Evolutionary conservation across 305 asterid species (phyloP).

Genomic region (Rubia balearica): DNA sequence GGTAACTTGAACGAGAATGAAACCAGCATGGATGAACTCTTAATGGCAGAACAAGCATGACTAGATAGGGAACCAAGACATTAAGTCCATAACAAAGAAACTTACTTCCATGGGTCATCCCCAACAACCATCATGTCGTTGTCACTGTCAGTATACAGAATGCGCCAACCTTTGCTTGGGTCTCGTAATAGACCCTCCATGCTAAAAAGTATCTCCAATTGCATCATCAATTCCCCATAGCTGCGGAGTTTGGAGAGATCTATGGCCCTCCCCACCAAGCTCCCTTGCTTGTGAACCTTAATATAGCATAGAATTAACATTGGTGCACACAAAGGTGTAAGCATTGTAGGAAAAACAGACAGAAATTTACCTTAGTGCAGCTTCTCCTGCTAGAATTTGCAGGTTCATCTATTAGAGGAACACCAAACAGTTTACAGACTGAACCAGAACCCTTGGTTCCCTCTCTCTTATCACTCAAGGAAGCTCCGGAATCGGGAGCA

Average conservation of each 20-base stretch:
- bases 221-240: constrained; percentile 57
- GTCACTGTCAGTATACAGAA: constrained; percentile 89
- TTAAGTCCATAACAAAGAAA: constrained; percentile 12
- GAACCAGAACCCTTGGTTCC: constrained; percentile 41
- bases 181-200: constrained; percentile 82
- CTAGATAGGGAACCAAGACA: background rate
- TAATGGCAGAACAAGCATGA: background rate
- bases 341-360: background rate
- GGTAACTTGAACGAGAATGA: too few species aligned
- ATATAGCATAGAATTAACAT: constrained; percentile 11
- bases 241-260: constrained; percentile 71
- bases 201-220: constrained; percentile 74
- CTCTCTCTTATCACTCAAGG: constrained; percentile 28
- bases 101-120: constrained; percentile 99
- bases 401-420: constrained; percentile 64
- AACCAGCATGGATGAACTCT: background rate
- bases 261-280: constrained; percentile 88
- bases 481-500: constrained; percentile 29
- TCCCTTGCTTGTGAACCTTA: constrained; percentile 97
- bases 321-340: background rate
- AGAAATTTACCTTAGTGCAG: constrained; percentile 66
- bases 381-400: constrained; percentile 66
- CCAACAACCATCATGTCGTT: constrained; percentile 99
- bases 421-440: constrained; percentile 69
- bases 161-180: constrained; percentile 81